phyloP scores from a whole-genome alignment of 2,329 filamentous ascomycete species.

The Colletotrichum lentis region DNA sequence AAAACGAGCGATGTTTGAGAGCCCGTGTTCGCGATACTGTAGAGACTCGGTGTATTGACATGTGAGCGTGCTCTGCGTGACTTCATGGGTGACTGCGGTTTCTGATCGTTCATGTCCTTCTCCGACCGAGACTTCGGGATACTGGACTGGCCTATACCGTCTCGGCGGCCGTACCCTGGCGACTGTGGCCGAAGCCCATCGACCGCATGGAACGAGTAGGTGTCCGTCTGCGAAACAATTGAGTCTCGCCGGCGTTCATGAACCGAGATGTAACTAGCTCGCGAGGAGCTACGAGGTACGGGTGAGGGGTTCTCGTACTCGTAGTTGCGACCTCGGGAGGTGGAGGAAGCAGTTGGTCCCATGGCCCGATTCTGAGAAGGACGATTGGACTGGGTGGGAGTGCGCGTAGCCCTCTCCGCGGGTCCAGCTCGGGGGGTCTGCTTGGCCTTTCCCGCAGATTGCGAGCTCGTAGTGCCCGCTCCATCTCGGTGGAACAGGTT shows the following conservation, averaged over 20 bases:
- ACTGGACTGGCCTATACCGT: conserved; percentile 44
- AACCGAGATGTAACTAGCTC: conserved; percentile 59
- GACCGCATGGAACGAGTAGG: conserved; percentile 60
- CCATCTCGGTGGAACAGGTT: conserved; percentile 61
- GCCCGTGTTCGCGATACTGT: conserved; percentile 65
- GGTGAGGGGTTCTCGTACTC: conserved; percentile 41
- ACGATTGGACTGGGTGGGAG: conserved; percentile 17
- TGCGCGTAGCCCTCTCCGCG: conserved; percentile 17
- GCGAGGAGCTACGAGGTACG: conserved; percentile 53
- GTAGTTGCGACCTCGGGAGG: conserved; percentile 32
- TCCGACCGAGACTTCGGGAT: conserved; percentile 48
- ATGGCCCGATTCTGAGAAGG: conserved; percentile 29
- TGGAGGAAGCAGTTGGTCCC: conserved; percentile 36
- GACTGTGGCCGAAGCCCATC: conserved; percentile 57
- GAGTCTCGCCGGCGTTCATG: conserved; percentile 63
- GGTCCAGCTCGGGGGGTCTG: conserved; percentile 38
- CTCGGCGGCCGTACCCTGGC: conserved; percentile 48
- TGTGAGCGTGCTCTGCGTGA: conserved; percentile 46
- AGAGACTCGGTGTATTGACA: conserved; percentile 62
- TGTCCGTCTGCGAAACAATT: conserved; percentile 64
- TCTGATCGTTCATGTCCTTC: conserved; percentile 43
- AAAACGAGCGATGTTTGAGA: conserved; percentile 64
- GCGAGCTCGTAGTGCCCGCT: conserved; percentile 33
- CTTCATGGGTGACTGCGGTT: conserved; percentile 34
- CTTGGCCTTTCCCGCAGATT: conserved; percentile 39